phyloP scores from a whole-genome alignment of 73 alveolate genomes.

The Tetrahymena borealis region DNA sequence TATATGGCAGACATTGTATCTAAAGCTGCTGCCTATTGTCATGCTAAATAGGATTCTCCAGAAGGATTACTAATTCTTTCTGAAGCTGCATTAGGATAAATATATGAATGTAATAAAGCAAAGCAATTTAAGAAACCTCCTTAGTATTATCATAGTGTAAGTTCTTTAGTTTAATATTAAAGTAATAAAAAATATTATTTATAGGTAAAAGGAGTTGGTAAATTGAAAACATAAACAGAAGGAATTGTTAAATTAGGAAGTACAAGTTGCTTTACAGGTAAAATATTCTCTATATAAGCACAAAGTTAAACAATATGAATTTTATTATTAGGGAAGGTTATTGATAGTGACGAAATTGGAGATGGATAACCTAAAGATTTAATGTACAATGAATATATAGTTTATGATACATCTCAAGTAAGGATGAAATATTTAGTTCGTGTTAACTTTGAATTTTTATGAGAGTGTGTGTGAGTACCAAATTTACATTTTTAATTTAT shows the following conservation, averaged over 20 bases:
- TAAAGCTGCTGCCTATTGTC: conserved; percentile 72
- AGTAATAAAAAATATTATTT: not conserved
- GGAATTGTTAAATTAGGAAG: not conserved
- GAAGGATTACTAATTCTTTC: conserved; percentile 76
- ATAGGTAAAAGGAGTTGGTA: conserved; percentile 54
- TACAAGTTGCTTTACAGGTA: not conserved
- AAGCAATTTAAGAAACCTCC: conserved; percentile 58
- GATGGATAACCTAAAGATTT: conserved; percentile 45
- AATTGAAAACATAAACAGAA: not conserved
- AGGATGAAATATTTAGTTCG: conserved; percentile 3
- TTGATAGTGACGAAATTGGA: conserved; percentile 46
- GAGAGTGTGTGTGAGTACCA: too few species aligned
- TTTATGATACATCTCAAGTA: conserved; percentile 69
- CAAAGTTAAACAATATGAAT: not conserved
- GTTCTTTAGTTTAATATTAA: conserved; percentile 20
- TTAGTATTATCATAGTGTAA: conserved; percentile 57
- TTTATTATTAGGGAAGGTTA: conserved; percentile 14
- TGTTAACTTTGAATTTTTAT: conserved; percentile 28
- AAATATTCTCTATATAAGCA: too few species aligned
- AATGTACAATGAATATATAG: conserved; percentile 74
- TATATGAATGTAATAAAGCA: conserved; percentile 57
- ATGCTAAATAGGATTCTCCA: conserved; percentile 50
- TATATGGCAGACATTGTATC: conserved; percentile 92
- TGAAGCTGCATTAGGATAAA: conserved; percentile 90
- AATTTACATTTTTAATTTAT: too few species aligned